Conservation (phyloP, 257 asterid genomes). For the Solanum sejunctum region DNA sequence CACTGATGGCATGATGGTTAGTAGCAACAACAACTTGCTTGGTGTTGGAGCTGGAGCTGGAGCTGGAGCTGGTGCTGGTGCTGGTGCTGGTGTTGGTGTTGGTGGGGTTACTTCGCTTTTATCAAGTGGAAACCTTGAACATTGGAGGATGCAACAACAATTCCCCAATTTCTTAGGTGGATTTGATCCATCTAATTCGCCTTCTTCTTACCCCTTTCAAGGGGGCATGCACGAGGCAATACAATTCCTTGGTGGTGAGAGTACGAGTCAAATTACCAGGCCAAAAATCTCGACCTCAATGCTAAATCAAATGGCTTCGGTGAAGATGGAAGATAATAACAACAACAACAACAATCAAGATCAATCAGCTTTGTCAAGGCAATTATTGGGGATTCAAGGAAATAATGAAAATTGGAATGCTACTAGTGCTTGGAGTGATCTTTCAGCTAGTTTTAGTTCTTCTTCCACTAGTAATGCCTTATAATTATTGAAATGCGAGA, state of each 20-base stretch:
- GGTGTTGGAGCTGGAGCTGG: constrained; percentile 22
- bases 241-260: constrained; percentile 18
- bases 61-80: constrained; percentile 15
- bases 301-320: constrained; percentile 34
- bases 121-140: constrained; percentile 38
- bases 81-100: constrained; percentile 1
- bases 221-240: constrained; percentile 18
- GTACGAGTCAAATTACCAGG: constrained; percentile 11
- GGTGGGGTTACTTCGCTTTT: constrained; percentile 28
- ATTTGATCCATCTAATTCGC: constrained; percentile 16
- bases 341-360: constrained; percentile 11
- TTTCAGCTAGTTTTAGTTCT: constrained; percentile 61
- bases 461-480: constrained; percentile 57
- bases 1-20: not conserved
- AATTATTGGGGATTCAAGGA: constrained; percentile 30
- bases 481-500: constrained; percentile 1
- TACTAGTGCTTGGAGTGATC: constrained; percentile 48
- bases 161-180: constrained; percentile 48
- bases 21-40: constrained; percentile 14
- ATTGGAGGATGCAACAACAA: constrained; percentile 49
- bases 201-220: constrained; percentile 26
- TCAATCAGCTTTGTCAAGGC: constrained; percentile 31
- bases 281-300: constrained; percentile 34
- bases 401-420: constrained; percentile 45
- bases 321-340: constrained; percentile 49